A percentile compares a stretch with the other conserved stretches of the same genome.
These are phyloP conservation scores for Chlorella sp. DNA, from an alignment of 139 green algal species.

Conservation along the genomic window DNA sequence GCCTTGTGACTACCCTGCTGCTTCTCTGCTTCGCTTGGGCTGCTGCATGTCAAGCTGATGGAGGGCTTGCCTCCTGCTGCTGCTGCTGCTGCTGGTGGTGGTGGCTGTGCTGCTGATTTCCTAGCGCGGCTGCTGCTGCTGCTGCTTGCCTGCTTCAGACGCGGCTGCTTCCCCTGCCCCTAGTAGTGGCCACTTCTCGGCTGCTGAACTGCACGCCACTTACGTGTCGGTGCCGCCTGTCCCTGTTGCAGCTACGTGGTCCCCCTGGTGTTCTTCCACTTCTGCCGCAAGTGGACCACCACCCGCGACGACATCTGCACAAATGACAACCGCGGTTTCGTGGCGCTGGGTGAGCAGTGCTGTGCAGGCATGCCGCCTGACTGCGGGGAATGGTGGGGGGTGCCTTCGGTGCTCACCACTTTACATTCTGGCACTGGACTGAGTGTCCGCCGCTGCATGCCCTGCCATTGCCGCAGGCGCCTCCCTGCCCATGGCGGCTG, in stretches of 20 bases:
- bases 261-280: conserved; percentile 84
- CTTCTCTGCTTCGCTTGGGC: not conserved
- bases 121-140: not conserved
- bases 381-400: too few species aligned
- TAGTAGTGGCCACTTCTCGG: not conserved
- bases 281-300: conserved; percentile 73
- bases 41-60: not conserved
- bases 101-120: not conserved
- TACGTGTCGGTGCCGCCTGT: too few species aligned
- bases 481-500: too few species aligned
- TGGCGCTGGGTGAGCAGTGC: not conserved
- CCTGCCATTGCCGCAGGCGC: too few species aligned
- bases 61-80: not conserved
- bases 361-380: too few species aligned
- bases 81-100: not conserved
- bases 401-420: too few species aligned
- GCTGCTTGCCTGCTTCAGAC: not conserved
- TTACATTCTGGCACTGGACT: too few species aligned
- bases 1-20: not conserved
- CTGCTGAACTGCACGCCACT: too few species aligned
- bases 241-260: conserved; percentile 66
- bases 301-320: conserved; percentile 39
- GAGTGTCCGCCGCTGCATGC: too few species aligned
- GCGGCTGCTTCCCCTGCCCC: not conserved
- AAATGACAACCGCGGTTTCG: conserved; percentile 6